Evolutionary conservation across 1,139 yeast genomes (phyloP).

Genomic region (Yamadazyma oceani): DNA sequence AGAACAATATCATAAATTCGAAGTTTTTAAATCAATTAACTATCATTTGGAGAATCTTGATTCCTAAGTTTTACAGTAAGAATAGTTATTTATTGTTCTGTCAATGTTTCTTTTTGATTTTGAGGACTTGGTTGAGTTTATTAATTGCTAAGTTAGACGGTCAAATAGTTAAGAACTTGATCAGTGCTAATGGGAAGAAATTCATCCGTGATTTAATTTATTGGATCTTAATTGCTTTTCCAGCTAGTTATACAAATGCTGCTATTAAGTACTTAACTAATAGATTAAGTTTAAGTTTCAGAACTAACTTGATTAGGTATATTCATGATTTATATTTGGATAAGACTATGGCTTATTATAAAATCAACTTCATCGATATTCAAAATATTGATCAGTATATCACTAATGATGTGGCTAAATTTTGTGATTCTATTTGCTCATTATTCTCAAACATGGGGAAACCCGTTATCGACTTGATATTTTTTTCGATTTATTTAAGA

Average conservation of each 20-base stretch:
- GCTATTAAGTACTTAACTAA: slow-evolving; percentile 82
- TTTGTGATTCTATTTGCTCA: slow-evolving; percentile 80
- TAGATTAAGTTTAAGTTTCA: slow-evolving; percentile 76
- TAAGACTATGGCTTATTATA: slow-evolving; percentile 78
- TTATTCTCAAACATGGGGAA: slow-evolving; percentile 88
- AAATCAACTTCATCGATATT: slow-evolving; percentile 45
- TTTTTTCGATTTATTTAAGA: slow-evolving; percentile 81
- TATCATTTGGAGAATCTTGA: slow-evolving; percentile 78
- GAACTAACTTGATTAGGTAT: slow-evolving; percentile 82
- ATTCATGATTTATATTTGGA: slow-evolving; percentile 89
- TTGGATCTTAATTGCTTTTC: slow-evolving; percentile 90
- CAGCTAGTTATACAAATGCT: slow-evolving; percentile 91
- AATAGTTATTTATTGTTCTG: slow-evolving; percentile 66
- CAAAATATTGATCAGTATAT: slow-evolving; percentile 70
- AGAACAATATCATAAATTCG: slow-evolving; percentile 53
- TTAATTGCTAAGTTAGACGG: slow-evolving; percentile 90
- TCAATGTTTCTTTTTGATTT: slow-evolving; percentile 72
- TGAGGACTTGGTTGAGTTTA: slow-evolving; percentile 85
- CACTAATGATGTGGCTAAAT: slow-evolving; percentile 80
- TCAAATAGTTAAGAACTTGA: slow-evolving; percentile 85
- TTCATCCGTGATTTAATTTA: slow-evolving; percentile 76
- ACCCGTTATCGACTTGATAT: slow-evolving; percentile 84
- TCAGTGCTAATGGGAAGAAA: slow-evolving; percentile 76
- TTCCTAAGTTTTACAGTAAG: slow-evolving; percentile 70
- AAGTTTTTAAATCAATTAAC: slow-evolving; percentile 70